Evolutionary conservation across 1,284 basidiomycete species (phyloP).

Genomic region (Psilocybe mexicana): DNA sequence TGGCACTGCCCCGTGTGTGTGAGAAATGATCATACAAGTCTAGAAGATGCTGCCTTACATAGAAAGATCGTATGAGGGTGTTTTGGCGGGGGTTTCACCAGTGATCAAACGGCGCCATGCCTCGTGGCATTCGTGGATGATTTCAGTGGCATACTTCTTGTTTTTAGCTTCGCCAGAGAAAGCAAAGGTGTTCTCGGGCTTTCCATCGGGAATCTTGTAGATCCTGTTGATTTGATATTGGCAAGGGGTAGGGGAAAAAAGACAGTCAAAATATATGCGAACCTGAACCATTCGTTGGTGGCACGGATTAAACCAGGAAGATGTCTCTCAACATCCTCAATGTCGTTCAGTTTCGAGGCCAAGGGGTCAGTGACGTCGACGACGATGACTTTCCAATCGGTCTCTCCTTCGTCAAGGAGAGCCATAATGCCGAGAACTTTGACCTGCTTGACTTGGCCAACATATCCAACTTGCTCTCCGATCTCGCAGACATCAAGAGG

Average conservation of each 20-base stretch:
- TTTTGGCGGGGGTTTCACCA: constrained; percentile 78
- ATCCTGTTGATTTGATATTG: constrained; percentile 54
- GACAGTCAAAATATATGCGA: constrained; percentile 21
- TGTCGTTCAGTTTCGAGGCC: constrained; percentile 96
- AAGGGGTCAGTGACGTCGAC: constrained; percentile 97
- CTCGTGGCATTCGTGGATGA: constrained; percentile 98
- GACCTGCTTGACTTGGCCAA: constrained; percentile 99
- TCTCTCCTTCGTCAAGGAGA: constrained; percentile 96
- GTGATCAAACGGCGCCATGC: constrained; percentile 94
- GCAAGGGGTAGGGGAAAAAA: background rate
- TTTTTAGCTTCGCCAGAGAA: constrained; percentile 99
- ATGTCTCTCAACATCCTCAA: constrained; percentile 99
- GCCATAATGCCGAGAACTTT: constrained; percentile 99
- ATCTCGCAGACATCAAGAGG: constrained; percentile 99
- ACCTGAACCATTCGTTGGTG: constrained; percentile 97
- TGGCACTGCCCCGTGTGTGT: constrained; percentile 47
- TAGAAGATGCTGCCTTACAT: constrained; percentile 58
- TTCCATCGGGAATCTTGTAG: constrained; percentile 99
- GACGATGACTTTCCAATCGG: constrained; percentile 98
- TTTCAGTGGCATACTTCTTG: constrained; percentile 98
- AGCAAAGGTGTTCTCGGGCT: constrained; percentile 98
- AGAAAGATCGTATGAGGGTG: constrained; percentile 70
- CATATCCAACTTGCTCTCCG: constrained; percentile 97
- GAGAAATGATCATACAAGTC: constrained; percentile 5
- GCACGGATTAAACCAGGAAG: constrained; percentile 95